These are phyloP conservation scores for Fusarium domesticum DNA, from an alignment of 2,329 filamentous ascomycete genomes.

Conservation along the genomic window DNA sequence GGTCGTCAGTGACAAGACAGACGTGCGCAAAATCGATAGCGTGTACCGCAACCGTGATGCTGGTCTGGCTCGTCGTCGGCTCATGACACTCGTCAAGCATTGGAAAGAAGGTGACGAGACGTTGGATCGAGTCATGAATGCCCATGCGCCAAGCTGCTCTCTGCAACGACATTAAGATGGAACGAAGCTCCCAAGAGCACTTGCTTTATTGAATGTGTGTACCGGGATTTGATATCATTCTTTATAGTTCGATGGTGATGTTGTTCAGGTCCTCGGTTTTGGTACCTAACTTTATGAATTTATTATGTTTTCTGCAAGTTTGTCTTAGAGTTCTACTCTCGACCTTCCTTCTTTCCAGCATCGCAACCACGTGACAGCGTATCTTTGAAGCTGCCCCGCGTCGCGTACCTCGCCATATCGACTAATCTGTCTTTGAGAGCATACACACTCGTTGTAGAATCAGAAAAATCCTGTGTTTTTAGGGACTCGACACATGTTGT, in stretches of 20 bases:
- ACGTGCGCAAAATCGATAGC: constrained; percentile 43
- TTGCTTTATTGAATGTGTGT: not conserved
- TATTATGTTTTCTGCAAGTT: no score
- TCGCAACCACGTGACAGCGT: constrained; percentile 21
- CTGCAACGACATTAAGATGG: constrained; percentile 15
- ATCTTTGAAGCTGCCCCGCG: constrained; percentile 10
- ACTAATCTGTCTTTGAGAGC: not conserved
- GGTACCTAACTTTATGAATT: no score
- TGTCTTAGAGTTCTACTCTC: not conserved
- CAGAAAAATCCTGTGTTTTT: no score
- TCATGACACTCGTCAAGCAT: constrained; percentile 37
- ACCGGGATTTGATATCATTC: not conserved
- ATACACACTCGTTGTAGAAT: no score
- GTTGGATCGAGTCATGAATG: constrained; percentile 36
- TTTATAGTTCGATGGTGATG: constrained; percentile 2
- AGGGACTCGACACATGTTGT: no score
- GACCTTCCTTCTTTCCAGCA: not conserved
- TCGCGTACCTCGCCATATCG: constrained; percentile 10
- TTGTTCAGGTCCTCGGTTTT: no score
- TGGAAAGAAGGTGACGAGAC: constrained; percentile 42
- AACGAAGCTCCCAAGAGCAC: not conserved
- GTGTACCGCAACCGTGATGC: constrained; percentile 44
- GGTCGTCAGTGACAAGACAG: constrained; percentile 38
- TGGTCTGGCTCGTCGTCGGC: constrained; percentile 34
- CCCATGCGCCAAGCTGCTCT: constrained; percentile 29